Evolutionary conservation across 768 basidiomycete species (phyloP).

Genomic region (Macrocybe gigantea): DNA sequence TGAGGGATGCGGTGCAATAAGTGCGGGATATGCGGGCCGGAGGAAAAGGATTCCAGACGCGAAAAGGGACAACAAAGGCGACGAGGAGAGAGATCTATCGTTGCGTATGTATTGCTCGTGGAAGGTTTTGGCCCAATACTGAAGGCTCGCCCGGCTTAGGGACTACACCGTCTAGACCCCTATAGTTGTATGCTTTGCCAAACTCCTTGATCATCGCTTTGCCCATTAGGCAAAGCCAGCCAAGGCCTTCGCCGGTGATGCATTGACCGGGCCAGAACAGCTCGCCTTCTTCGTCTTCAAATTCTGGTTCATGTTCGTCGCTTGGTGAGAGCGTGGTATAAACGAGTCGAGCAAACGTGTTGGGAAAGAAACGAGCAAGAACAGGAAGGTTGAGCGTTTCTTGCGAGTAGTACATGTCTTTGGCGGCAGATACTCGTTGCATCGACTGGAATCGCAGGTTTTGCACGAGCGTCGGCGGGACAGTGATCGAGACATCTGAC

Average conservation of each 20-base stretch:
- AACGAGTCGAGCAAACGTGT: constrained; percentile 70
- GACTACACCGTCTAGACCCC: constrained; percentile 66
- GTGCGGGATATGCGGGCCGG: not conserved
- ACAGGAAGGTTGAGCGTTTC: constrained; percentile 57
- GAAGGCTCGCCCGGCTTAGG: constrained; percentile 37
- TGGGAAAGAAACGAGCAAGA: constrained; percentile 67
- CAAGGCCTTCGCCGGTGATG: constrained; percentile 70
- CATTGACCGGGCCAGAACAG: constrained; percentile 80
- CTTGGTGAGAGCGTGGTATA: constrained; percentile 51
- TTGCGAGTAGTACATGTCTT: constrained; percentile 46
- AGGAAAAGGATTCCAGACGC: too few relatives aligned
- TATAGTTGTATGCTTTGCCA: constrained; percentile 69
- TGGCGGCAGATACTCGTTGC: constrained; percentile 33
- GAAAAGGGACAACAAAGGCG: constrained; percentile 6
- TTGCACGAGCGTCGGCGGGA: constrained; percentile 35
- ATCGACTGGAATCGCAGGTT: constrained; percentile 36
- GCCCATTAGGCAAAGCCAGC: constrained; percentile 85
- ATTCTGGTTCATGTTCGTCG: constrained; percentile 76
- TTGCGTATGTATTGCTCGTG: too few relatives aligned
- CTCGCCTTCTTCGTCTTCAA: constrained; percentile 83
- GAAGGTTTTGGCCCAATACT: too few relatives aligned
- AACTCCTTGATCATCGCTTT: constrained; percentile 84
- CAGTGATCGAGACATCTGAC: constrained; percentile 35
- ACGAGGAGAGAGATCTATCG: constrained; percentile 9
- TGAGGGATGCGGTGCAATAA: too few relatives aligned